Percentiles rank a stretch among this genome's conserved stretches.
Evolutionary conservation across 2,329 filamentous ascomycete genomes (phyloP).

Genomic region (Claviceps sorghi): DNA sequence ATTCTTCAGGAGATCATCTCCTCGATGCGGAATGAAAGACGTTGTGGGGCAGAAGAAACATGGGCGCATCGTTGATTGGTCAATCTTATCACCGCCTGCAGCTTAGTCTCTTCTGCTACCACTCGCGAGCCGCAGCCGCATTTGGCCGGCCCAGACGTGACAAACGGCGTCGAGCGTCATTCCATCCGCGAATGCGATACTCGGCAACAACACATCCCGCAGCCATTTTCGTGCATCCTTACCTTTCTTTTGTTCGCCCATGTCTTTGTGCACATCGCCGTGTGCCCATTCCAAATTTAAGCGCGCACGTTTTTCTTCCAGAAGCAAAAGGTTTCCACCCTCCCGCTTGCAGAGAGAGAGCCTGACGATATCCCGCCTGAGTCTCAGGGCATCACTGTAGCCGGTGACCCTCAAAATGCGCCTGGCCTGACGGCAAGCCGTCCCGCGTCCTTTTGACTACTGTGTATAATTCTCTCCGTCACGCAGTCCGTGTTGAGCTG

Average conservation of each 20-base stretch:
- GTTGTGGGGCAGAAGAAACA: too few relatives aligned
- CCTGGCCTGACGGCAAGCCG: constrained; percentile 23
- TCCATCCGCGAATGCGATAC: neutral
- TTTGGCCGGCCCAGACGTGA: neutral
- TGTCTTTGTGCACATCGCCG: neutral
- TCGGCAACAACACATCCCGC: neutral
- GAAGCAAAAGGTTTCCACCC: neutral
- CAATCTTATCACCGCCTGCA: neutral
- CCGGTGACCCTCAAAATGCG: constrained; percentile 15
- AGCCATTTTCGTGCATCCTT: too few relatives aligned
- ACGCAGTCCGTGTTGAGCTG: constrained; percentile 13
- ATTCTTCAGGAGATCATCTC: too few relatives aligned
- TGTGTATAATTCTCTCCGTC: constrained; percentile 10
- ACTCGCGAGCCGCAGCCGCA: too few relatives aligned
- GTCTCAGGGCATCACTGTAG: neutral
- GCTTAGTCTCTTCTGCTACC: neutral
- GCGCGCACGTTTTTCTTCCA: neutral
- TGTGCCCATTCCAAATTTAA: neutral
- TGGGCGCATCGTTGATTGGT: neutral
- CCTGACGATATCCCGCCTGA: neutral
- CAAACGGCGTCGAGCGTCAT: neutral
- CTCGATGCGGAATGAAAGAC: too few relatives aligned
- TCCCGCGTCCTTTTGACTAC: neutral
- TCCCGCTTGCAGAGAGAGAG: neutral
- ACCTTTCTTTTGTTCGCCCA: neutral